A percentile compares a stretch with the other conserved stretches of the same genome.
phyloP scores from a whole-genome alignment of 805 yeast genomes.

The Hanseniaspora jakobsenii region DNA sequence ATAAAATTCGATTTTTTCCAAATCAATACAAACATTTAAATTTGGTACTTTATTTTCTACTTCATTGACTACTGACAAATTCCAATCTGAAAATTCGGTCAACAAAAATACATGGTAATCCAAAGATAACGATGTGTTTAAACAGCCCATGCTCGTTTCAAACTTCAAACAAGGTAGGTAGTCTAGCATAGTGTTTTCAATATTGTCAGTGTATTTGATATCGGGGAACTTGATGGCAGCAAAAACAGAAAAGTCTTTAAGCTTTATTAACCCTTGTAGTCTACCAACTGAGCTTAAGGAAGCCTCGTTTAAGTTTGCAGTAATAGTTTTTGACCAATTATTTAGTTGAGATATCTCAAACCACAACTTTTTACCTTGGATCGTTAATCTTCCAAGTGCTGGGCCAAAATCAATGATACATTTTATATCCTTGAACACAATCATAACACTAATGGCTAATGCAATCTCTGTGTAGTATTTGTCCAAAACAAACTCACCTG shows the following conservation, averaged over 20 bases:
- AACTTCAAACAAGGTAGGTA: slow-evolving; percentile 32
- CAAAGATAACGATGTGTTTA: slow-evolving; percentile 54
- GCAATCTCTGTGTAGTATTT: slow-evolving; percentile 37
- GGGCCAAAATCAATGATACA: slow-evolving; percentile 70
- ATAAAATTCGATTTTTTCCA: slow-evolving; percentile 46
- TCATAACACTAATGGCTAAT: slow-evolving; percentile 61
- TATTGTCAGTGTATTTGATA: slow-evolving; percentile 27
- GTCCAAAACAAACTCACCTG: slow-evolving; percentile 26
- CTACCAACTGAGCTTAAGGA: slow-evolving; percentile 58
- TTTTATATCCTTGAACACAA: slow-evolving; percentile 40
- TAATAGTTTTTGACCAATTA: slow-evolving; percentile 60
- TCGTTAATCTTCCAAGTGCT: slow-evolving; percentile 55
- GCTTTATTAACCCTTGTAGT: slow-evolving; percentile 53
- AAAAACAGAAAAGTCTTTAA: slow-evolving; percentile 41
- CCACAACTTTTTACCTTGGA: slow-evolving; percentile 53
- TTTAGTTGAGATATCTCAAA: slow-evolving; percentile 51
- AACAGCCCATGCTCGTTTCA: slow-evolving; percentile 41
- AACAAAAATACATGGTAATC: slow-evolving; percentile 80
- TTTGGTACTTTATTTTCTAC: slow-evolving; percentile 35
- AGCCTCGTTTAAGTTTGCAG: slow-evolving; percentile 45
- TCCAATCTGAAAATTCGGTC: slow-evolving; percentile 37
- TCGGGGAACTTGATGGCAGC: slow-evolving; percentile 62
- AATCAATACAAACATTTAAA: slow-evolving; percentile 39
- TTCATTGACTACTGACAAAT: slow-evolving; percentile 56
- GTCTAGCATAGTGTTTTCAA: background rate